A percentile compares a stretch with the other conserved stretches of the same genome.
phyloP scores from a whole-genome alignment of 2,329 filamentous ascomycete genomes.

The Drechmeria coniospora region DNA sequence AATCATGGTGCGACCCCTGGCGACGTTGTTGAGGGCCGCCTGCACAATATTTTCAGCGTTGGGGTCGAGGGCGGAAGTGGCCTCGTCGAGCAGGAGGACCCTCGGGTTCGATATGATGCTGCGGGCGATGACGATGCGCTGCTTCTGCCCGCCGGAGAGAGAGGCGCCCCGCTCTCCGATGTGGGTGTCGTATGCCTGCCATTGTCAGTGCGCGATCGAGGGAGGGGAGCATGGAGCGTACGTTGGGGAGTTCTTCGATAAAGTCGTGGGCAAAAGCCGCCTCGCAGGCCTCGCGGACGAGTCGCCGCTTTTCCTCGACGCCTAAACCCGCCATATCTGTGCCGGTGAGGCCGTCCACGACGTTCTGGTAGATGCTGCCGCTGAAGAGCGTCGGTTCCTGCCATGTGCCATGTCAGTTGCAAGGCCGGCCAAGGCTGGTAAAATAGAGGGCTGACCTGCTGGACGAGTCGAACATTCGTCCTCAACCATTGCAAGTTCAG shows the following conservation, averaged over 20 bases:
- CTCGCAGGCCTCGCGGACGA: slow-evolving; percentile 31
- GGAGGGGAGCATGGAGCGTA: slow-evolving; percentile 1
- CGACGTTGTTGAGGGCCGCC: slow-evolving; percentile 35
- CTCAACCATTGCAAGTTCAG: slow-evolving; percentile 37
- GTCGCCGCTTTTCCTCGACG: slow-evolving; percentile 25
- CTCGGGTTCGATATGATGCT: slow-evolving; percentile 48
- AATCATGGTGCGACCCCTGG: slow-evolving; percentile 45
- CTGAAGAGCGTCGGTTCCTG: slow-evolving; percentile 39
- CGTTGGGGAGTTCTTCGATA: slow-evolving; percentile 29
- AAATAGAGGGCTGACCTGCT: slow-evolving; percentile 13
- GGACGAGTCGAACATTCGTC: slow-evolving; percentile 35
- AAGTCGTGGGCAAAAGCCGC: slow-evolving; percentile 39
- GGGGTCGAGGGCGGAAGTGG: slow-evolving; percentile 42
- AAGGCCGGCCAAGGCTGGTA: no score
- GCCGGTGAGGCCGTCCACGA: slow-evolving; percentile 29
- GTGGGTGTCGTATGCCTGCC: slow-evolving; percentile 38
- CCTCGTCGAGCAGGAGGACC: slow-evolving; percentile 54
- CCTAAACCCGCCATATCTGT: slow-evolving; percentile 19
- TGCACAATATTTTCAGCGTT: slow-evolving; percentile 37
- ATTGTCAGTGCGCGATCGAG: not conserved
- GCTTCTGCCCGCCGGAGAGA: slow-evolving; percentile 51
- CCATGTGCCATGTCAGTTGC: not conserved
- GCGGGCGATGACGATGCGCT: slow-evolving; percentile 50
- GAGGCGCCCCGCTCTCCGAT: slow-evolving; percentile 52
- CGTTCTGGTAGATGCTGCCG: slow-evolving; percentile 35